Conservation (phyloP, 2,329 filamentous ascomycete species). For the Sporothrix phasma region DNA sequence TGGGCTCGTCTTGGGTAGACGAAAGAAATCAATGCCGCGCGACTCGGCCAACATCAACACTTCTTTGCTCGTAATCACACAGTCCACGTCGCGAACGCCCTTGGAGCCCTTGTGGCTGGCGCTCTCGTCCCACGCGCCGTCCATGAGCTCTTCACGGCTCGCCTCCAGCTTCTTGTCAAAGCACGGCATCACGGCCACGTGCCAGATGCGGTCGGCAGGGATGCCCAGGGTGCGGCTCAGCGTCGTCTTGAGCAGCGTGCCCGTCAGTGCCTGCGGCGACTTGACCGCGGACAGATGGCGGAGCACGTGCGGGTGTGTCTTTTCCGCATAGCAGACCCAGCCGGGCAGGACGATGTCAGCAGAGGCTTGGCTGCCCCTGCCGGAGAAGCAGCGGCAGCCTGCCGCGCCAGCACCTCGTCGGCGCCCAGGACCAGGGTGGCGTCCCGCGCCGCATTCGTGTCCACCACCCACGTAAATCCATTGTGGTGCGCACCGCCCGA, state of each 20-base stretch:
- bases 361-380: conserved; percentile 36
- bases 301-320: conserved; percentile 88
- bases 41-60: conserved; percentile 80
- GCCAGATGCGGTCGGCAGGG: conserved; percentile 75
- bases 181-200: conserved; percentile 93
- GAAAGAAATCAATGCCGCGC: conserved; percentile 66
- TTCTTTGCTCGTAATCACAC: conserved; percentile 94
- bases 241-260: conserved; percentile 80
- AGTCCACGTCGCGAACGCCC: conserved; percentile 81
- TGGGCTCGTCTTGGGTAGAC: conserved; percentile 44
- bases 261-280: conserved; percentile 85
- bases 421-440: conserved; percentile 72
- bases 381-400: conserved; percentile 17
- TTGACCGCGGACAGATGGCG: conserved; percentile 86
- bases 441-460: conserved; percentile 77
- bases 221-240: conserved; percentile 64
- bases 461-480: conserved; percentile 79
- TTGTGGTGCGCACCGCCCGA: conserved; percentile 62
- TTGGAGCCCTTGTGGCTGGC: conserved; percentile 34
- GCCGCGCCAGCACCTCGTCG: conserved; percentile 52
- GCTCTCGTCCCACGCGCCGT: conserved; percentile 66
- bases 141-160: conserved; percentile 83
- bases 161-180: conserved; percentile 99
- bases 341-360: conserved; percentile 88
- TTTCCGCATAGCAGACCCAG: conserved; percentile 98